Evolutionary conservation across 805 yeast species (phyloP), one percentile per base, ranked within the genome.

Genomic region (Candida odintsovae): DNA sequence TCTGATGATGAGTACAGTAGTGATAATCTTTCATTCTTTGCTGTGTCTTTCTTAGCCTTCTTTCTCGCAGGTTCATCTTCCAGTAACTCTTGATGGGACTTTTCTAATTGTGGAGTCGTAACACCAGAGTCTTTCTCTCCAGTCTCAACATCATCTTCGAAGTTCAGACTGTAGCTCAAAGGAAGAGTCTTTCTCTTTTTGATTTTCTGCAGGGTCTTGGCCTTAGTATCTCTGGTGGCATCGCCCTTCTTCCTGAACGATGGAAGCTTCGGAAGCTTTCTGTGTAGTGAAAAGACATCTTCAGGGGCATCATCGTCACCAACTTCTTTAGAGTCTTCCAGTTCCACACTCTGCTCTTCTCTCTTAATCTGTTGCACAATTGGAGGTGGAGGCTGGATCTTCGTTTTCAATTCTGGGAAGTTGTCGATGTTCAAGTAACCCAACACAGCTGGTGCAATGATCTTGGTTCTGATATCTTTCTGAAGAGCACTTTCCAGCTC

Each of bases 381-480:
- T 12, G 20, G 31, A 26, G 33, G 57, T 38, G 19, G 54, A 21
- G 33, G 45, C 20, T 28, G 43, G 28, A 66, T 61, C 52, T 72
- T 61, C n/a, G 66, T 62, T 43, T 69, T 48, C 21, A 67, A 59
- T 3, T 72, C 75, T 1, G 87, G 84, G 57, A 76, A 83, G 35
- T 73, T 74, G 4, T 75, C 77, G 36, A 80, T 82, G 47, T 77
- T 75, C 52, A 89, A 69, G 18, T 75, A 64, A 26, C 82, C 82
- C 45, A 85, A 69, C 16, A 89, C 76, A 2, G 74, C 71, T 0
- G 94, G 88, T 0, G 86, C 90, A 21, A 87, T 75, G 4, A 86
- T 66, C 49, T 88, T 76, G 56, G 82, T 92, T 53, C 86, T 72
- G 21, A 89, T 76, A 64, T 89, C 95, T 50, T 83, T 83, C 19